Evolutionary conservation across 2,329 filamentous ascomycete genomes (phyloP).

Genomic region (Fusarium ambrosium): DNA sequence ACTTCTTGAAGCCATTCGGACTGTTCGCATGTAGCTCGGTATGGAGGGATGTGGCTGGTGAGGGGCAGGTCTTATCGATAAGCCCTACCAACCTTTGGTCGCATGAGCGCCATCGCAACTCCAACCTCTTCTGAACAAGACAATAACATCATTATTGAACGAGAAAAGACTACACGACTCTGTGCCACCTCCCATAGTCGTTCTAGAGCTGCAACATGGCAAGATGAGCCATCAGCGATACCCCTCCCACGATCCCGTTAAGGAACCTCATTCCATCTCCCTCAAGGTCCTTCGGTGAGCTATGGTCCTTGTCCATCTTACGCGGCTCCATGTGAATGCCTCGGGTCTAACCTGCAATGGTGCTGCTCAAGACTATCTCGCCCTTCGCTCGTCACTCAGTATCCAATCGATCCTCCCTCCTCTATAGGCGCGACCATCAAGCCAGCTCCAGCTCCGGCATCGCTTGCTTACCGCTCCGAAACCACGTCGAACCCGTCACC

Average conservation of each 20-base stretch:
- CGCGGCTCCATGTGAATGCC: not conserved
- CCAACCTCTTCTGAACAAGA: slow-evolving; percentile 11
- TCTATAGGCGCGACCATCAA: slow-evolving; percentile 55
- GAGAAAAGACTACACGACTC: not conserved
- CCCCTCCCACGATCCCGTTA: slow-evolving; percentile 69
- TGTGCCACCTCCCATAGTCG: not conserved
- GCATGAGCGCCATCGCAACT: slow-evolving; percentile 18
- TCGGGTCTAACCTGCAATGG: slow-evolving; percentile 14
- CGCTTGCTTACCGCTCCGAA: slow-evolving; percentile 75
- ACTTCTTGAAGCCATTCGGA: not conserved
- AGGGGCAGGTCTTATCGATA: slow-evolving; percentile 39
- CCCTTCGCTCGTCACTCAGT: slow-evolving; percentile 80
- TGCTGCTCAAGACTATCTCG: slow-evolving; percentile 77
- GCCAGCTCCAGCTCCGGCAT: slow-evolving; percentile 69
- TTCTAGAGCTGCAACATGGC: slow-evolving; percentile 17
- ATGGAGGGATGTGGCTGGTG: slow-evolving; percentile 11
- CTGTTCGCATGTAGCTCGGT: slow-evolving; percentile 1
- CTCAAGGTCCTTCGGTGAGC: slow-evolving; percentile 79
- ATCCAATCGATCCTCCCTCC: slow-evolving; percentile 67
- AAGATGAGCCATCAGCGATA: slow-evolving; percentile 71
- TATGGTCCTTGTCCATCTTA: slow-evolving; percentile 3
- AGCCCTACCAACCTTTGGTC: slow-evolving; percentile 3
- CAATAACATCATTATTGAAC: slow-evolving; percentile 9
- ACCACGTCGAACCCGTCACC: slow-evolving; percentile 64
- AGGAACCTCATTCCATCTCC: slow-evolving; percentile 84